These are phyloP conservation scores for Suillus weaverae DNA, from an alignment of 768 basidiomycete species.

Conservation along the genomic window DNA sequence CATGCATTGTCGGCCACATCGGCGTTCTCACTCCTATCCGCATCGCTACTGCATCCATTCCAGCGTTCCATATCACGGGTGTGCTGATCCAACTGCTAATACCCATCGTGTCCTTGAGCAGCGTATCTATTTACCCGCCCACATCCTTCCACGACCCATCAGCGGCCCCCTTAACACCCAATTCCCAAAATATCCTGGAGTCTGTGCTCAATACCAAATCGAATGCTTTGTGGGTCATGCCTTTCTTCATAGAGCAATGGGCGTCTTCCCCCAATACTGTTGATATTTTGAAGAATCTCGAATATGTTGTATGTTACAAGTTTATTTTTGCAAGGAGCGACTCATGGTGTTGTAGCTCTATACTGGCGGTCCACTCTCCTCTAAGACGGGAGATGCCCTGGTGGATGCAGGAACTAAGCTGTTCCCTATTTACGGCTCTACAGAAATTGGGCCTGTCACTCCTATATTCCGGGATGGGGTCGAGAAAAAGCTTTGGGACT, in stretches of 20 bases:
- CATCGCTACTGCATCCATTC: constrained; percentile 23
- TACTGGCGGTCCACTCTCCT: constrained; percentile 39
- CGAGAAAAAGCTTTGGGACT: constrained; percentile 34
- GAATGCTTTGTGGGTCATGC: constrained; percentile 36
- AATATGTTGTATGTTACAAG: constrained; percentile 25
- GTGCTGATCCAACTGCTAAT: constrained; percentile 15
- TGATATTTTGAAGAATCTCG: constrained; percentile 23
- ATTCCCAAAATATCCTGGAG: constrained; percentile 40
- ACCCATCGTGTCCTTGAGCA: constrained; percentile 19
- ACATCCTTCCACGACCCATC: constrained; percentile 18
- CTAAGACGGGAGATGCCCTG: constrained; percentile 35
- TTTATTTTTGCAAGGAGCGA: too few species aligned
- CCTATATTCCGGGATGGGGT: constrained; percentile 16
- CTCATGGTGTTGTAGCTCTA: constrained; percentile 27
- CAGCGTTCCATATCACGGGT: constrained; percentile 28
- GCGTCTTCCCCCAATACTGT: constrained; percentile 23
- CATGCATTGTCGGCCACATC: not conserved
- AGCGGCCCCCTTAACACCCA: constrained; percentile 36
- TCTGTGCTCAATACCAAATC: constrained; percentile 29
- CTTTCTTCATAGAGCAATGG: constrained; percentile 41
- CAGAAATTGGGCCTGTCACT: constrained; percentile 19
- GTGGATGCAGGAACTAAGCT: constrained; percentile 34
- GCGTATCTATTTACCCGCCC: constrained; percentile 29
- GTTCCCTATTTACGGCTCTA: constrained; percentile 38
- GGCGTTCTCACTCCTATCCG: constrained; percentile 19